Conservation (phyloP, 75 land plant genomes). For the Ceratopteris richardii region DNA sequence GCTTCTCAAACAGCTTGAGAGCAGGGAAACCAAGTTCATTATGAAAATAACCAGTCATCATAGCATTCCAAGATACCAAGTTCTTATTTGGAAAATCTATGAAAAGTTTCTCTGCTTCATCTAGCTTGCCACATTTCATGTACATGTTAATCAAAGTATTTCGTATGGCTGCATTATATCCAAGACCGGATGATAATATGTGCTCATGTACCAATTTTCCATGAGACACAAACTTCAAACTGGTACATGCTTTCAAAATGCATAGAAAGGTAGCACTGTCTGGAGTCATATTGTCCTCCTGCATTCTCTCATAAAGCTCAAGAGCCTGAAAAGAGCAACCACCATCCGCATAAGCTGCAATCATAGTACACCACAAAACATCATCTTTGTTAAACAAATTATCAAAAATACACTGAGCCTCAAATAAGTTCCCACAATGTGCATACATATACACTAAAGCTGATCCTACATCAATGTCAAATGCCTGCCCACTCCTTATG, state of each 20-base stretch:
- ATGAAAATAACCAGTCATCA: constrained; percentile 9
- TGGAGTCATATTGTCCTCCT: constrained; percentile 14
- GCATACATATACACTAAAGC: constrained; percentile 16
- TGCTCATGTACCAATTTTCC: constrained; percentile 9
- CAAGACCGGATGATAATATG: constrained; percentile 2
- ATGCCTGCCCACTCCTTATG: constrained; percentile 4
- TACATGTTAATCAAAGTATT: constrained; percentile 12
- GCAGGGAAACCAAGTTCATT: constrained; percentile 7
- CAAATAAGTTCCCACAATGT: constrained; percentile 11
- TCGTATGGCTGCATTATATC: not conserved
- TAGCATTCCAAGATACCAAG: constrained; percentile 16
- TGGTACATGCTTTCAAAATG: constrained; percentile 8
- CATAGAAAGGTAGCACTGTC: constrained; percentile 7
- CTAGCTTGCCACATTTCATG: constrained; percentile 15
- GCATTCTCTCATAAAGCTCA: constrained; percentile 10
- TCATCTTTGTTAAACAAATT: constrained; percentile 5
- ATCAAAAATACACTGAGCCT: constrained; percentile 8
- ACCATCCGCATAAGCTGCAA: constrained; percentile 17
- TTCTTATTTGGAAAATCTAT: not conserved
- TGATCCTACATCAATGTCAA: constrained; percentile 12
- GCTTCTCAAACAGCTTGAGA: not conserved
- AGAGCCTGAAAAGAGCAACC: constrained; percentile 7
- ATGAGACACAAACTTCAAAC: not conserved
- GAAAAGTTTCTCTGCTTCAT: constrained; percentile 7
- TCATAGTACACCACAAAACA: constrained; percentile 18